Evolutionary conservation across 306 rosid species (phyloP).

Genomic region (Cucumis cinereus): DNA sequence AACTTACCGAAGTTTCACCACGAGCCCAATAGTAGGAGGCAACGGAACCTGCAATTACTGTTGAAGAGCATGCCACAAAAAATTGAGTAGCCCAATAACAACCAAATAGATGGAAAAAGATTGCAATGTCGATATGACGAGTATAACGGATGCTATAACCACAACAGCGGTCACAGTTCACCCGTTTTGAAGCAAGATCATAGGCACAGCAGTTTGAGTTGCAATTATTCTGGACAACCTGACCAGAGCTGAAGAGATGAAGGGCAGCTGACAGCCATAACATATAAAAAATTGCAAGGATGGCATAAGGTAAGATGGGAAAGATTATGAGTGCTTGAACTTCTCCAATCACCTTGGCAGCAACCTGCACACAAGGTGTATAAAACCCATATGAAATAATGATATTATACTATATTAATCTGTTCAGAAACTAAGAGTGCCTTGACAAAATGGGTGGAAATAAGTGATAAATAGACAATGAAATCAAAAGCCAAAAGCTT

Average conservation of each 20-base stretch:
- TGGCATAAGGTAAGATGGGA: slow-evolving; percentile 65
- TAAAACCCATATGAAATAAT: background rate
- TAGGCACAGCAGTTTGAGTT: slow-evolving; percentile 68
- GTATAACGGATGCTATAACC: slow-evolving; percentile 77
- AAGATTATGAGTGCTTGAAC: slow-evolving; percentile 75
- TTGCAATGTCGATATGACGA: slow-evolving; percentile 67
- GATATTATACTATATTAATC: background rate
- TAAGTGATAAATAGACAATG: background rate
- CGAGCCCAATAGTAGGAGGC: slow-evolving; percentile 94
- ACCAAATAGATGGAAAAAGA: slow-evolving; percentile 90
- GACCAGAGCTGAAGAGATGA: slow-evolving; percentile 84
- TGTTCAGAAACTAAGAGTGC: background rate
- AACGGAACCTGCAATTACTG: slow-evolving; percentile 88
- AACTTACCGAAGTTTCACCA: slow-evolving; percentile 78
- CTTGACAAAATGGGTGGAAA: background rate
- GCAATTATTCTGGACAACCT: slow-evolving; percentile 70
- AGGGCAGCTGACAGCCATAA: slow-evolving; percentile 82
- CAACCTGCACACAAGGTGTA: slow-evolving; percentile 45
- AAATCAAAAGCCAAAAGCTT: background rate
- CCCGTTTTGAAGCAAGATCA: slow-evolving; percentile 48
- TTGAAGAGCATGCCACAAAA: slow-evolving; percentile 72
- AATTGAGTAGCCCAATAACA: slow-evolving; percentile 94
- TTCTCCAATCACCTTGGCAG: slow-evolving; percentile 94
- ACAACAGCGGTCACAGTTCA: slow-evolving; percentile 68
- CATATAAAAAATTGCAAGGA: slow-evolving; percentile 84